Conservation (phyloP, 371 early-diverging fungal genomes). For the Rhizopus delemar region DNA sequence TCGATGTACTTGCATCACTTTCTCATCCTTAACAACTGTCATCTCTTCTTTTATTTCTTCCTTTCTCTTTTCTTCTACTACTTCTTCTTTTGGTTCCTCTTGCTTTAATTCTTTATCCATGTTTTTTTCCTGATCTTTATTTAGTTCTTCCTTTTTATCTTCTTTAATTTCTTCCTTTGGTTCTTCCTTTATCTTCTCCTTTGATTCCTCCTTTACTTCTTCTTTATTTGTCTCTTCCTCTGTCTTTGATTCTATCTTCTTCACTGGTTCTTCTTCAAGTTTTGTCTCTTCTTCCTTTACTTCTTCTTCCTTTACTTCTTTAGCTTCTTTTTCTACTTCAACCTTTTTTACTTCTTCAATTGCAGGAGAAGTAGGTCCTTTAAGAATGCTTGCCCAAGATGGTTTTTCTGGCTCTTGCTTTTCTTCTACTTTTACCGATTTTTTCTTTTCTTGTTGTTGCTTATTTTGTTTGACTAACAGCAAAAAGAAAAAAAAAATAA, state of each 20-base stretch:
- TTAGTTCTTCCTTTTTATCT: neutral
- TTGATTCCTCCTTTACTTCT: neutral
- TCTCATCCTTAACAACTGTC: neutral
- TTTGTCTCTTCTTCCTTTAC: neutral
- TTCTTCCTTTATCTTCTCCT: neutral
- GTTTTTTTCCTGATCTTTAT: neutral
- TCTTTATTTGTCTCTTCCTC: neutral
- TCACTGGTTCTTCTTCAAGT: neutral
- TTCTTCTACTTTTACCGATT: neutral
- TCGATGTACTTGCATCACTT: conserved; percentile 1
- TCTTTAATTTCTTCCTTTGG: neutral
- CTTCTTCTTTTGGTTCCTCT: neutral
- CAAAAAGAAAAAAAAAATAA: neutral
- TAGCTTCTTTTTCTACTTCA: conserved; percentile 2
- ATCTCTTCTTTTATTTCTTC: neutral
- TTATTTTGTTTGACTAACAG: neutral
- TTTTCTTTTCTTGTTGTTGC: conserved; percentile 2
- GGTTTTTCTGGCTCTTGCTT: conserved; percentile 15
- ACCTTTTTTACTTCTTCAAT: neutral
- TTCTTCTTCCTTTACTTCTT: conserved; percentile 3
- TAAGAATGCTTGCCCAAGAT: conserved; percentile 32
- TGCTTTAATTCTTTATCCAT: neutral
- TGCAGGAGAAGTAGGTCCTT: conserved; percentile 9
- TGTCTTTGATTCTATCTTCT: neutral
- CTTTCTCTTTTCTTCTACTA: neutral